Base-by-base conservation (phyloP, 345 rosid species). In the Pistacia integerrima region DNA sequence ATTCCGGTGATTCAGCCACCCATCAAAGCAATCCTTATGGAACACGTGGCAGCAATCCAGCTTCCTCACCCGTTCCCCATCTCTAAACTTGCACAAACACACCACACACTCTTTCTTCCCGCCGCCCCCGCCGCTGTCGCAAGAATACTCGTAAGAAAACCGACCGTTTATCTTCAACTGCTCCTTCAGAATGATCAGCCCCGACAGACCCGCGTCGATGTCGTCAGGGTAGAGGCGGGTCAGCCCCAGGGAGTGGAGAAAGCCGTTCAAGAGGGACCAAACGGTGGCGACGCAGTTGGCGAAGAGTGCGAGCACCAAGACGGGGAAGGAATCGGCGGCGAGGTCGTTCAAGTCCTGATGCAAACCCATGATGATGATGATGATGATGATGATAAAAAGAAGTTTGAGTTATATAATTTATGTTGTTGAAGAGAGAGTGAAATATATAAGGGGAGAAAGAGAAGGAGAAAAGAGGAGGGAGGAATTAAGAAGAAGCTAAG, bases 31-130 rank as follows among this genome's bases (percentile, higher is more conserved):
- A 41, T 78, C 79, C 78, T 86, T 94, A 51, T 94, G 98, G 67
- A 89, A 94, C 54, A 94, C 94, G 84, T 94, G 98, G 72, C 92
- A 79, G 85, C 98, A 94, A 36, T 88, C 89, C 2, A 94, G 97
- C 85, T 76, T 84, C 85, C 97, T 85, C 51, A 94, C 96, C 67
- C 68, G 83, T 25, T 94, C 96, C 38, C 98, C 98, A n/a, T 94
- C 94, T 66, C 85, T 69, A 1, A 92, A 67, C 69, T 67, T 78
- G 80, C 86, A 83, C 77, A 89, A 52, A 83, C 98, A 94, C 25
- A 93, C 91, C 78, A 91, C 81, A 69, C 97, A 93, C 71, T 70
- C 90, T 8, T 85, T 73, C 14, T 75, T 64, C 49, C 74, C 30
- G 1, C 14, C 16, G 2, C 14, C 38, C 0, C 14, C 77, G 18